Conservation (phyloP, 805 yeast species). For the Hermanozyma aechmeae region DNA sequence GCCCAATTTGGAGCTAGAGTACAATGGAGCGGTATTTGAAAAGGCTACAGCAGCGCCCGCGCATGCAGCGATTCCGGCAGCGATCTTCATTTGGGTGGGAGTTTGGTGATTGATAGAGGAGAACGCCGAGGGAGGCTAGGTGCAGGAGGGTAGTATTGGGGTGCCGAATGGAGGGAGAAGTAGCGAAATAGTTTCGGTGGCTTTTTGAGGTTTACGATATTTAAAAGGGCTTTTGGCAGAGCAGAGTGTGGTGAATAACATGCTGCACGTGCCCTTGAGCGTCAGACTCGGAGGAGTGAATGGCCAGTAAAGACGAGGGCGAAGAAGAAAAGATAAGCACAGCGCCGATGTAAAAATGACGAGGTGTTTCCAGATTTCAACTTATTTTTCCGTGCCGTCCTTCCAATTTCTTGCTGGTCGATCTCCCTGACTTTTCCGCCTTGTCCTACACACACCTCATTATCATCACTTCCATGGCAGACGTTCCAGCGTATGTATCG, state of each 20-base stretch:
- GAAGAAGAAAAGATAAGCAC: neutral
- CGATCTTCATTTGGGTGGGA: conserved; percentile 3
- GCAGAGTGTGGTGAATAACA: neutral
- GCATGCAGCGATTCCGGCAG: conserved; percentile 8
- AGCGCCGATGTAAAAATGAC: neutral
- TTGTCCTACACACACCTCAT: too few species aligned
- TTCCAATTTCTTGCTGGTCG: neutral
- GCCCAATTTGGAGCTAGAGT: too few species aligned
- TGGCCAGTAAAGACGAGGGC: neutral
- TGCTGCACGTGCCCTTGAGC: neutral
- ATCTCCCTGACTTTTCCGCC: too few species aligned
- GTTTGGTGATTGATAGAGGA: conserved; percentile 1
- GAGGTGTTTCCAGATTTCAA: neutral
- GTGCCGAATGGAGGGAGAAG: too few species aligned
- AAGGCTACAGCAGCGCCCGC: conserved; percentile 9
- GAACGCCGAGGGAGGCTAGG: conserved; percentile 1
- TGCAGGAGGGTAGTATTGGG: too few species aligned
- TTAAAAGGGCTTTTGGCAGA: too few species aligned
- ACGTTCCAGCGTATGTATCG: conserved; percentile 13
- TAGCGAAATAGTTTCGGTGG: too few species aligned
- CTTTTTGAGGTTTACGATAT: too few species aligned
- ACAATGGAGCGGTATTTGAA: conserved; percentile 11
- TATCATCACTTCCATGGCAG: conserved; percentile 5
- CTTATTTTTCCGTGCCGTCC: neutral
- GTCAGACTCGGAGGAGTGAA: neutral